Conservation (phyloP, 345 rosid species). For the Salix brachista region DNA sequence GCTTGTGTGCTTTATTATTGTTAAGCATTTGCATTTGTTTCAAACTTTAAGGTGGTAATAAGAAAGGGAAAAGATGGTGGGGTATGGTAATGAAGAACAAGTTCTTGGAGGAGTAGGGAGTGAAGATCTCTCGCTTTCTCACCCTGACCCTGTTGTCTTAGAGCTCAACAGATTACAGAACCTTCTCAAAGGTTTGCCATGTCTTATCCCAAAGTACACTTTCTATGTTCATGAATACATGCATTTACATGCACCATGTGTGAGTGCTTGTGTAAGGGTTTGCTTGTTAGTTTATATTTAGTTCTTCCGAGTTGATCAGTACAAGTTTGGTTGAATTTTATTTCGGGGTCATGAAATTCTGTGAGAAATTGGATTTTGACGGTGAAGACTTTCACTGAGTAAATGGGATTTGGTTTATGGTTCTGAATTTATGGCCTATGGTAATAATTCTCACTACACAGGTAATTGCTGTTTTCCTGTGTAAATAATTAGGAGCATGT, state of each 20-base stretch:
- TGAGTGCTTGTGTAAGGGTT: no score
- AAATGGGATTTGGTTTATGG: not conserved
- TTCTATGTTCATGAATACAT: not conserved
- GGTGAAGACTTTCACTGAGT: no score
- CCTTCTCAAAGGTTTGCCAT: conserved; percentile 55
- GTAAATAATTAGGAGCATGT: not conserved
- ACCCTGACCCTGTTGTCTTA: conserved; percentile 58
- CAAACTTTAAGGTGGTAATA: not conserved
- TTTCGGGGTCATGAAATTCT: not conserved
- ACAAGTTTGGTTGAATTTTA: not conserved
- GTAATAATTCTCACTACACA: no score
- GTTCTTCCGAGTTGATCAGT: not conserved
- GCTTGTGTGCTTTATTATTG: not conserved
- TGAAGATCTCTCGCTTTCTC: conserved; percentile 33
- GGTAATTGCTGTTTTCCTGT: not conserved
- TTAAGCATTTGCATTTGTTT: not conserved
- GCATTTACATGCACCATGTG: not conserved
- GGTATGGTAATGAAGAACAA: conserved; percentile 25
- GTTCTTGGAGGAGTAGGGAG: conserved; percentile 25
- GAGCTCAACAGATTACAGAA: conserved; percentile 65
- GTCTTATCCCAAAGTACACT: not conserved
- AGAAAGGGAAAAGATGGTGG: conserved; percentile 30
- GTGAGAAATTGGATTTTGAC: no score
- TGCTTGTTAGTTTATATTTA: not conserved
- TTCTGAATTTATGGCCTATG: not conserved